Evolutionary conservation across 345 rosid species (phyloP), one percentile per base, ranked within the genome.

Genomic region (Leavenworthia alabamica): DNA sequence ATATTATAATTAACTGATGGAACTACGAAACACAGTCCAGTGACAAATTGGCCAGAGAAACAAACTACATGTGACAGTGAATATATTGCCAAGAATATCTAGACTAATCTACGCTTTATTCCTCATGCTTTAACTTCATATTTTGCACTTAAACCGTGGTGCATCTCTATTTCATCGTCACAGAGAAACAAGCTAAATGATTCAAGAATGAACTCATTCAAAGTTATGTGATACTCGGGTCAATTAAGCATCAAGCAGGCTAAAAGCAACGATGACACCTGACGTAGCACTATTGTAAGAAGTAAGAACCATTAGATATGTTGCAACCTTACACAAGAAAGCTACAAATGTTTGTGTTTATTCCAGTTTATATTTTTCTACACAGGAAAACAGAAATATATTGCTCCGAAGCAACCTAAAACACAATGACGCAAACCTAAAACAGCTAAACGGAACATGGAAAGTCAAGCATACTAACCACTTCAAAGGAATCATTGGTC

Each of bases 391-490:
- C 0, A 14, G 27, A 49, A 48, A 31, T 4, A 16, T 29, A 56
- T 8, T 12, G 58, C 11, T 17, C 57, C 58, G 45, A 31, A 49
- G 53, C 31, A 64, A 71, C 32, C 55, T 10, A 7, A 70, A 59
- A 53, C 42, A 54, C 47, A 35, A 20, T 32, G 73, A 15, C 31
- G 0, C 59, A 37, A 56, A 56, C 37, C 9, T 24, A 36, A 19
- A 59, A 27, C 42, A 72, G 39, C 33, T 13, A 75, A 31, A 47
- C 12, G 57, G 14, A 57, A 49, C 7, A 50, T 27, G 3, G 14
- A 43, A 42, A 50, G 39, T 55, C 49, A 41, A 74, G 70, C 36
- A 66, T 45, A 79, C 87, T 36, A 62, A 89, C 98, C 96, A 86
- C 75, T 79, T 83, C 75, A 26, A 73, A 19, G 50, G 60, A 79